phyloP scores from a whole-genome alignment of 768 basidiomycete genomes.

The Macrocybe gigantea region DNA sequence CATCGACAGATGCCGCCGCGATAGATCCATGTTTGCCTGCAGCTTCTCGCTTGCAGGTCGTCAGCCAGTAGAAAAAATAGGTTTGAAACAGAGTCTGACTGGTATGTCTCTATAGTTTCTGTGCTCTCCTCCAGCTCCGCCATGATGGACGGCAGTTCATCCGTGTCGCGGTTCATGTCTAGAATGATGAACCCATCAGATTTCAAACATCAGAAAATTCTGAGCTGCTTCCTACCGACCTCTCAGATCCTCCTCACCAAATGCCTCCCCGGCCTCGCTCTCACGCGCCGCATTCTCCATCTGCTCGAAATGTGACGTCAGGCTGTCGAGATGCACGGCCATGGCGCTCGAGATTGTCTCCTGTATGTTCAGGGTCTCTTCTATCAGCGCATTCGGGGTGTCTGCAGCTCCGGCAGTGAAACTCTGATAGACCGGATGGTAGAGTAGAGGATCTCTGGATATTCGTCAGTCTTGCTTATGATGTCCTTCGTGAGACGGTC shows the following conservation, averaged over 20 bases:
- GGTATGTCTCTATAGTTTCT: slow-evolving; percentile 42
- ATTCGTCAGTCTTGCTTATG: not conserved
- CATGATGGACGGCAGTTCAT: slow-evolving; percentile 73
- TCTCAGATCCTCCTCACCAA: slow-evolving; percentile 58
- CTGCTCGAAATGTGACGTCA: slow-evolving; percentile 71
- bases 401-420: not conserved
- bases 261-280: slow-evolving; percentile 60
- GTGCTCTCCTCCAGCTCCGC: slow-evolving; percentile 60
- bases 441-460: not conserved
- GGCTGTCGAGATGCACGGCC: slow-evolving; percentile 67
- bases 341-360: slow-evolving; percentile 56
- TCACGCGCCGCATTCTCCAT: slow-evolving; percentile 67
- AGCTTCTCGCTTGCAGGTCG: slow-evolving; percentile 42
- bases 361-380: slow-evolving; percentile 46
- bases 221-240: slow-evolving; percentile 36
- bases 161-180: slow-evolving; percentile 82
- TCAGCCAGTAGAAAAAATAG: slow-evolving; percentile 1
- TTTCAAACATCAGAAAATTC: not conserved
- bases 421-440: not conserved
- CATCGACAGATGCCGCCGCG: slow-evolving; percentile 42
- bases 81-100: slow-evolving; percentile 36
- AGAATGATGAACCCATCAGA: not conserved
- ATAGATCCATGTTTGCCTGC: slow-evolving; percentile 31
- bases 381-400: slow-evolving; percentile 27
- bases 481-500: slow-evolving; percentile 5